phyloP scores from a whole-genome alignment of 257 asterid genomes.

The Ballota nigra region DNA sequence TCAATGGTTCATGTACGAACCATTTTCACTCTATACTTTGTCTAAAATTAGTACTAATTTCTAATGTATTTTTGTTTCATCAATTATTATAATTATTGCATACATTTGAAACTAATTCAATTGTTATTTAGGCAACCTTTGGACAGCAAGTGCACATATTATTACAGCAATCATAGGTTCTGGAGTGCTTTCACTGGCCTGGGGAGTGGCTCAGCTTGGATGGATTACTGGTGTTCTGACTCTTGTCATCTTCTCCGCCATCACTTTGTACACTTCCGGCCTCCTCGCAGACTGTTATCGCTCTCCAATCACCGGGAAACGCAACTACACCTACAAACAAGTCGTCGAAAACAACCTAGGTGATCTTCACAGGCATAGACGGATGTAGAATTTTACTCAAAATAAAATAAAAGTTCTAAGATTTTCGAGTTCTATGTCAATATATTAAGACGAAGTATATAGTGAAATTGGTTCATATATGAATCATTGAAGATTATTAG shows the following conservation, averaged over 20 bases:
- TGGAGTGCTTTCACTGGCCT: conserved; percentile 67
- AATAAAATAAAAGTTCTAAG: too few relatives aligned
- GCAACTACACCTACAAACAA: conserved; percentile 65
- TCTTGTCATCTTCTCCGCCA: conserved; percentile 43
- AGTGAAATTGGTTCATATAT: too few relatives aligned
- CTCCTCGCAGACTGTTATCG: conserved; percentile 64
- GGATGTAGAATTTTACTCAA: too few relatives aligned
- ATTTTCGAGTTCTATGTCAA: too few relatives aligned
- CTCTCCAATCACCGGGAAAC: conserved; percentile 43
- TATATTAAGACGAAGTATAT: too few relatives aligned
- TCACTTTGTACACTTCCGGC: conserved; percentile 53
- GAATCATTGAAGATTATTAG: too few relatives aligned
- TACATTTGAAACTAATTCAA: background rate
- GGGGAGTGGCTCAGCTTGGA: conserved; percentile 74
- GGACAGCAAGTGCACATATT: conserved; percentile 77
- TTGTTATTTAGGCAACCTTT: conserved; percentile 35
- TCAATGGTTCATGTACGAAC: too few relatives aligned
- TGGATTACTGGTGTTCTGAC: conserved; percentile 60
- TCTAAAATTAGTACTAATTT: too few relatives aligned
- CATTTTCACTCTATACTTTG: too few relatives aligned
- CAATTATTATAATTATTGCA: background rate
- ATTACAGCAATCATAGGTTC: conserved; percentile 70
- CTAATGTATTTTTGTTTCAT: background rate
- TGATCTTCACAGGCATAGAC: conserved; percentile 11
- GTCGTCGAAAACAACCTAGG: conserved; percentile 59